phyloP scores from a whole-genome alignment of 306 rosid genomes.

The Medicago lupulina region DNA sequence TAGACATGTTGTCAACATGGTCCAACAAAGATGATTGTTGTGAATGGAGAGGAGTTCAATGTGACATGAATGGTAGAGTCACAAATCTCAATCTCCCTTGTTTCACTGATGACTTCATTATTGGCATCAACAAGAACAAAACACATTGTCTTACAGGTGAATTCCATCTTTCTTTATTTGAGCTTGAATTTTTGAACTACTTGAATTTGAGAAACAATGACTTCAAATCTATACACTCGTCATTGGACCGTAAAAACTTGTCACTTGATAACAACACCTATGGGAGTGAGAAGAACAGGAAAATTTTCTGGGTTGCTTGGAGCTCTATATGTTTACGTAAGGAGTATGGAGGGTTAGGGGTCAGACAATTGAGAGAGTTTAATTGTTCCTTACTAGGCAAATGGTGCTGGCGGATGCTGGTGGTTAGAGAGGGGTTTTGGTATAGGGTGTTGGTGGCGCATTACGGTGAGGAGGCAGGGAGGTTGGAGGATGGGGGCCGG shows the following conservation, averaged over 20 bases:
- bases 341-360: no score
- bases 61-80: not conserved
- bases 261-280: not conserved
- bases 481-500: no score
- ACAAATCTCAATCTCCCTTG: not conserved
- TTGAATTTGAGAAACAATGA: not conserved
- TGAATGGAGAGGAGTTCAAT: not conserved
- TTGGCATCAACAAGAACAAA: no score
- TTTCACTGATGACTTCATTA: not conserved
- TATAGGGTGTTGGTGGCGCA: no score
- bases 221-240: not conserved
- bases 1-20: not conserved
- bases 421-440: no score
- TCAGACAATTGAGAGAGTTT: no score
- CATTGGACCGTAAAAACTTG: not conserved
- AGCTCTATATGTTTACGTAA: no score
- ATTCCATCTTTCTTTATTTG: not conserved
- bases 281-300: no score
- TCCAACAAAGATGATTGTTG: not conserved
- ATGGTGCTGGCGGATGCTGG: no score
- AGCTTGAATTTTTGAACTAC: slow-evolving; percentile 24
- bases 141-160: not conserved
- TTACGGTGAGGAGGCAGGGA: no score
- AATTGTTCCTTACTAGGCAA: no score
- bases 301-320: no score